These are phyloP conservation scores for Colletotrichum gigasporum DNA, from an alignment of 2,329 filamentous ascomycete species.

Conservation along the genomic window DNA sequence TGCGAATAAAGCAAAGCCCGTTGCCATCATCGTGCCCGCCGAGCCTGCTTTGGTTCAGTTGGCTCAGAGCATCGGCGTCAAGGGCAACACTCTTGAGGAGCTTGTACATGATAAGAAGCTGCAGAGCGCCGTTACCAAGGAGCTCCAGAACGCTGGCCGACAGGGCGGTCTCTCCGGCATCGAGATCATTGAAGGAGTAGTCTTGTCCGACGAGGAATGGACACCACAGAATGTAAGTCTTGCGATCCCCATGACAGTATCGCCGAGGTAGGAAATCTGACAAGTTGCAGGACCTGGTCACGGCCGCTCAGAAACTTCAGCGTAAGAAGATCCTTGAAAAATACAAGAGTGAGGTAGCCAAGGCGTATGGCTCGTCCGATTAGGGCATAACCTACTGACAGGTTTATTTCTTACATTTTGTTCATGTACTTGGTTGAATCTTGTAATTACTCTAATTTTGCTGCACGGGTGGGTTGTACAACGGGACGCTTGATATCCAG, in stretches of 20 bases:
- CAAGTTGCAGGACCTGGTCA: constrained; percentile 65
- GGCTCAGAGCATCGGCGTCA: constrained; percentile 51
- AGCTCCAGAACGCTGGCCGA: constrained; percentile 69
- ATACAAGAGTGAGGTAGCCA: constrained; percentile 69
- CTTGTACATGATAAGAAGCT: constrained; percentile 75
- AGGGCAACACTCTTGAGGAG: constrained; percentile 69
- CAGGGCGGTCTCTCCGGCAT: constrained; percentile 71
- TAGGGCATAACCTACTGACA: background rate
- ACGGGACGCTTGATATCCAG: constrained; percentile 30
- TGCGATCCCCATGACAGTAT: too few relatives aligned
- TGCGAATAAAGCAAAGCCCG: constrained; percentile 58
- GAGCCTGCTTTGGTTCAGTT: constrained; percentile 65
- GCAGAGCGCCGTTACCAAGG: constrained; percentile 69
- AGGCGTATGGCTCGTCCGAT: constrained; percentile 60
- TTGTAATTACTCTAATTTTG: background rate
- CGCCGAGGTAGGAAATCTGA: constrained; percentile 40
- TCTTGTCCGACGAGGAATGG: constrained; percentile 79
- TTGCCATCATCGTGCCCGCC: constrained; percentile 65
- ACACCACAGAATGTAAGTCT: constrained; percentile 76
- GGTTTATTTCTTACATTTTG: constrained; percentile 8
- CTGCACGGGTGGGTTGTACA: constrained; percentile 18
- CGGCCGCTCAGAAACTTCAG: constrained; percentile 78
- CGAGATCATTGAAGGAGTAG: constrained; percentile 77
- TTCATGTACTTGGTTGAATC: background rate
- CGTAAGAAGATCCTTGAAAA: constrained; percentile 72